Evolutionary conservation across 371 early-diverging fungal genomes (phyloP).

Genomic region (Mortierella sp.): DNA sequence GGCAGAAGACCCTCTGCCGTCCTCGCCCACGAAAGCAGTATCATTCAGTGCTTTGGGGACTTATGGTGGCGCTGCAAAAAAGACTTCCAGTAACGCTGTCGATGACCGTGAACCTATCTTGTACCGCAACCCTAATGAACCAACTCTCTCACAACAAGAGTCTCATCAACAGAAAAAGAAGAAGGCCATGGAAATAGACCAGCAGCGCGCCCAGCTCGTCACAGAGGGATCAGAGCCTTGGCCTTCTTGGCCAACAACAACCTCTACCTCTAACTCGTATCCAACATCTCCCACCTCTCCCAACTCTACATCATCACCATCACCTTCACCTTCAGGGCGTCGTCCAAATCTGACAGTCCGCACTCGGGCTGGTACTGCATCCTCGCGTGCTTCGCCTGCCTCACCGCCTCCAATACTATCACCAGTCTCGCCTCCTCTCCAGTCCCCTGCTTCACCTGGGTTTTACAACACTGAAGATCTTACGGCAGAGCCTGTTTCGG

Average conservation of each 20-base stretch:
- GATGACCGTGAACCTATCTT: slow-evolving; percentile 29
- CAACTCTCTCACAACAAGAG: background rate
- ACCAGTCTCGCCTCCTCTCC: background rate
- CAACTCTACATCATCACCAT: background rate
- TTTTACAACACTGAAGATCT: slow-evolving; percentile 41
- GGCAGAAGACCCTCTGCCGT: background rate
- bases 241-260: slow-evolving; percentile 42
- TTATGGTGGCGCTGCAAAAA: slow-evolving; percentile 9
- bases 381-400: background rate
- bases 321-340: no score
- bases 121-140: slow-evolving; percentile 10
- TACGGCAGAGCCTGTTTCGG: slow-evolving; percentile 1
- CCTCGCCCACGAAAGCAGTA: background rate
- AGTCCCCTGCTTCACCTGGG: slow-evolving; percentile 1
- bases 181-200: background rate
- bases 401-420: background rate
- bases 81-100: slow-evolving; percentile 8
- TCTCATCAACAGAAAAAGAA: background rate
- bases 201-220: slow-evolving; percentile 17
- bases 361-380: background rate
- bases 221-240: slow-evolving; percentile 38
- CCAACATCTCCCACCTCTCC: background rate
- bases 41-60: background rate
- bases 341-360: background rate
- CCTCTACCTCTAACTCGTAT: slow-evolving; percentile 1